Percentiles rank a stretch among this genome's conserved stretches.
These are phyloP conservation scores for Cardamine chenopodiifolia DNA, from an alignment of 345 rosid genomes.

Conservation along the genomic window DNA sequence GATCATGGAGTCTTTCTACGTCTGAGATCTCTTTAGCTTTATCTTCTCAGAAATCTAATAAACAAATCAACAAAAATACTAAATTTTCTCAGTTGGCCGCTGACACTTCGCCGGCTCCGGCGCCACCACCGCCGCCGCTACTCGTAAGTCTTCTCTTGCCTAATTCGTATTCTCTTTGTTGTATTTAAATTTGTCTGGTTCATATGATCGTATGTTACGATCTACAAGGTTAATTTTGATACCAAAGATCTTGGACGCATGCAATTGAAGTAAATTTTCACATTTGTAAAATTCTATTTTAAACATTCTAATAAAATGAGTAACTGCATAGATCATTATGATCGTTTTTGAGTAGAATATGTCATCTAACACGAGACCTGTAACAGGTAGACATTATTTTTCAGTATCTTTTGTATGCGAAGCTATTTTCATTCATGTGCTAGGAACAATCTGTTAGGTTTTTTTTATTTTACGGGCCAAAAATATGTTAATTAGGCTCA, in stretches of 20 bases:
- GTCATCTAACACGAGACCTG: background rate
- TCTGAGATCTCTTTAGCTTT: constrained; percentile 88
- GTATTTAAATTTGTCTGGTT: background rate
- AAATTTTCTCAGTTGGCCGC: background rate
- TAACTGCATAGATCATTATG: background rate
- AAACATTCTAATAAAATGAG: background rate
- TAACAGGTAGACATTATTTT: background rate
- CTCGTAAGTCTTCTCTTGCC: constrained; percentile 29
- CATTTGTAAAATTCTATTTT: background rate
- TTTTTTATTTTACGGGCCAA: background rate
- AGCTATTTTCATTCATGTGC: background rate
- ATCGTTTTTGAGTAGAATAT: background rate
- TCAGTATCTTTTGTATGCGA: background rate
- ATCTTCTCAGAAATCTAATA: constrained; percentile 42
- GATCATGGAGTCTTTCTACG: constrained; percentile 93
- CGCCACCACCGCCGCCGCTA: constrained; percentile 17
- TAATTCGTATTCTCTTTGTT: background rate
- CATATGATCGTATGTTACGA: background rate
- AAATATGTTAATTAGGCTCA: constrained; percentile 6
- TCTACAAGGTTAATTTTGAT: background rate
- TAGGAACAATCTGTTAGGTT: background rate
- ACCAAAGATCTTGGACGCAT: background rate
- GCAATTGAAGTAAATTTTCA: background rate
- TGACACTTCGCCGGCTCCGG: constrained; percentile 5
- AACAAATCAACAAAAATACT: constrained; percentile 23